Percentiles rank a stretch among this genome's conserved stretches.
Conservation (phyloP, 805 yeast genomes). For the Saturnispora serradocipensis region DNA sequence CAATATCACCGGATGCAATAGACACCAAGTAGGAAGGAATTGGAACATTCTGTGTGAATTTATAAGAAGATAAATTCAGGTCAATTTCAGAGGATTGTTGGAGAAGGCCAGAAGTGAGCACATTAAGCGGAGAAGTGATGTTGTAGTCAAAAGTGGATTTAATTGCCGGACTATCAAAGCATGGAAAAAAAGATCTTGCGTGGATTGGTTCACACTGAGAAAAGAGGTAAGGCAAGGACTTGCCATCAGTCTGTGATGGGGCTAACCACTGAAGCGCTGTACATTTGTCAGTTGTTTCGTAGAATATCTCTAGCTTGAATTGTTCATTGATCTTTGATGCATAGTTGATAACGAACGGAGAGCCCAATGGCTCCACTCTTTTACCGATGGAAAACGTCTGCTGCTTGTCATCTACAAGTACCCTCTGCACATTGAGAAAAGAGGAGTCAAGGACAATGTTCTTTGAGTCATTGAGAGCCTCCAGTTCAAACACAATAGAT, state of each 20-base stretch:
- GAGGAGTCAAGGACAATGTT: slow-evolving; percentile 63
- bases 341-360: slow-evolving; percentile 36
- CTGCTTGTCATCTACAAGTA: slow-evolving; percentile 33
- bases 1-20: slow-evolving; percentile 75
- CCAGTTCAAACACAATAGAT: slow-evolving; percentile 39
- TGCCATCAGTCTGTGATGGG: slow-evolving; percentile 67
- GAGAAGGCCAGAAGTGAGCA: slow-evolving; percentile 57
- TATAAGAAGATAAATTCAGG: slow-evolving; percentile 27
- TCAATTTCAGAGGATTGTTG: slow-evolving; percentile 26
- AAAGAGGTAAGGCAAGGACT: slow-evolving; percentile 60
- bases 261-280: slow-evolving; percentile 83
- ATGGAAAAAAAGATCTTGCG: slow-evolving; percentile 80
- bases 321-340: slow-evolving; percentile 12
- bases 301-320: slow-evolving; percentile 35
- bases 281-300: slow-evolving; percentile 61
- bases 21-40: slow-evolving; percentile 81
- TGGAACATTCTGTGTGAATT: slow-evolving; percentile 67
- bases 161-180: slow-evolving; percentile 83
- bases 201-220: slow-evolving; percentile 91
- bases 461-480: slow-evolving; percentile 22
- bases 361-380: slow-evolving; percentile 49
- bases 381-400: slow-evolving; percentile 28
- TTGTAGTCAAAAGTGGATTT: slow-evolving; percentile 55
- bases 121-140: slow-evolving; percentile 57
- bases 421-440: slow-evolving; percentile 38